Evolutionary conservation across 257 asterid species (phyloP).

Genomic region (Lithospermum erythrorhizon): DNA sequence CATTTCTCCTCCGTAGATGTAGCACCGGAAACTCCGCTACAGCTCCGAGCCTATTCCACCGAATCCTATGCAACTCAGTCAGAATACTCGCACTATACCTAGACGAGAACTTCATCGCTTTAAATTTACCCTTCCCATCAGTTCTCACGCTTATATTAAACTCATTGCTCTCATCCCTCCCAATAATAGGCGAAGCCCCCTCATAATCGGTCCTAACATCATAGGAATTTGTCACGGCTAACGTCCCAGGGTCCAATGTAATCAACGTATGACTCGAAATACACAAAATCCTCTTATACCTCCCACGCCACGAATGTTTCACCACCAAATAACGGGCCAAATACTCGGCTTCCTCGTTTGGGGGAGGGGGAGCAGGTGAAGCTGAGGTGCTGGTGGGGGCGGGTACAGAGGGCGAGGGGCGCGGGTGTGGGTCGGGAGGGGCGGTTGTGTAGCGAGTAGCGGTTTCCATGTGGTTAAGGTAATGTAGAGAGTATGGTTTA

Average conservation of each 20-base stretch:
- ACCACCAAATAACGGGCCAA: slow-evolving; percentile 70
- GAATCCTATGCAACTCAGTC: slow-evolving; percentile 81
- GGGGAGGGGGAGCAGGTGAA: slow-evolving; percentile 17
- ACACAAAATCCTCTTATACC: slow-evolving; percentile 82
- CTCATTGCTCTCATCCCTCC: slow-evolving; percentile 77
- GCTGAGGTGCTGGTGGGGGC: slow-evolving; percentile 19
- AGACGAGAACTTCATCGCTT: slow-evolving; percentile 71
- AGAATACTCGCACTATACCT: slow-evolving; percentile 70
- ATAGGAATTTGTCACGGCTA: slow-evolving; percentile 75
- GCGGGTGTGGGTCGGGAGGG: too few relatives aligned
- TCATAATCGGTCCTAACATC: slow-evolving; percentile 77
- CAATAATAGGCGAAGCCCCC: slow-evolving; percentile 75
- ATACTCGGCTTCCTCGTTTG: slow-evolving; percentile 76
- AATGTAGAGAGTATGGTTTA: slow-evolving; percentile 64
- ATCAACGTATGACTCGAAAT: slow-evolving; percentile 50
- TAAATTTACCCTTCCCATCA: slow-evolving; percentile 91
- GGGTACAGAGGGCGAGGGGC: too few relatives aligned
- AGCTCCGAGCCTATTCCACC: slow-evolving; percentile 61
- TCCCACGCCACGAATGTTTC: slow-evolving; percentile 98
- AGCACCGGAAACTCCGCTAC: slow-evolving; percentile 74
- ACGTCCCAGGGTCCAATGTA: slow-evolving; percentile 74
- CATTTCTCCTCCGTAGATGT: slow-evolving; percentile 71
- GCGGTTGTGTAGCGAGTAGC: slow-evolving; percentile 11
- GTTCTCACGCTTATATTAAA: slow-evolving; percentile 75
- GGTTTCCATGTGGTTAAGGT: slow-evolving; percentile 79